These are phyloP conservation scores for Aspergillus asperescens DNA, from an alignment of 495 filamentous ascomycete species.

Conservation along the genomic window DNA sequence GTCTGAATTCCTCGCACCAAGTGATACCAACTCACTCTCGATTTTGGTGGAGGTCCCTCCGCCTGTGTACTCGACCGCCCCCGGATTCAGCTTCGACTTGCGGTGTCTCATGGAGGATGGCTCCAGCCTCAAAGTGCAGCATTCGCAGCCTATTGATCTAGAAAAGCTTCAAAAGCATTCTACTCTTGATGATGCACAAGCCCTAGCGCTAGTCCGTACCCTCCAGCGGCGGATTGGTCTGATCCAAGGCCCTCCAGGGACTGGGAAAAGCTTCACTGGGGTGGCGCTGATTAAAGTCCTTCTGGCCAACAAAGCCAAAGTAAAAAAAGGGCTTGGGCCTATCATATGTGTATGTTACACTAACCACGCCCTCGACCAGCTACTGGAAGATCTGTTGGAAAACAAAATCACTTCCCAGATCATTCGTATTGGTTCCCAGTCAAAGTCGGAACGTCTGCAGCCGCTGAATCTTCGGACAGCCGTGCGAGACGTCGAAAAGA, in stretches of 20 bases:
- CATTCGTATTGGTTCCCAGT: conserved; percentile 64
- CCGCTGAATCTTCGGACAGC: conserved; percentile 42
- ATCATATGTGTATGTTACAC: conserved; percentile 66
- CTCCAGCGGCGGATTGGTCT: conserved; percentile 54
- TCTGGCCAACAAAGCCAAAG: conserved; percentile 46
- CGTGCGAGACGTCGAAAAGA: conserved; percentile 24
- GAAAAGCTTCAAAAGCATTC: conserved; percentile 37
- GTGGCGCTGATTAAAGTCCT: conserved; percentile 58
- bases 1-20: conserved; percentile 49
- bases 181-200: conserved; percentile 56
- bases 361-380: conserved; percentile 70
- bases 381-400: conserved; percentile 58
- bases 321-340: conserved; percentile 47
- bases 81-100: conserved; percentile 51
- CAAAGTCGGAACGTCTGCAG: conserved; percentile 50
- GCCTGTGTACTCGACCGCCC: conserved; percentile 48
- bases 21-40: neutral
- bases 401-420: conserved; percentile 50
- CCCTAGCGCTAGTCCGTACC: conserved; percentile 48
- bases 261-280: conserved; percentile 65
- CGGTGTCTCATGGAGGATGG: conserved; percentile 39
- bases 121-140: conserved; percentile 26
- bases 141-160: conserved; percentile 35
- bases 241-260: conserved; percentile 79
- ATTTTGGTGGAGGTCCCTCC: conserved; percentile 32